A percentile compares a stretch with the other conserved stretches of the same genome.
phyloP scores from a whole-genome alignment of 225 moss, liverwort and hornwort species.

The Bryum argenteum region DNA sequence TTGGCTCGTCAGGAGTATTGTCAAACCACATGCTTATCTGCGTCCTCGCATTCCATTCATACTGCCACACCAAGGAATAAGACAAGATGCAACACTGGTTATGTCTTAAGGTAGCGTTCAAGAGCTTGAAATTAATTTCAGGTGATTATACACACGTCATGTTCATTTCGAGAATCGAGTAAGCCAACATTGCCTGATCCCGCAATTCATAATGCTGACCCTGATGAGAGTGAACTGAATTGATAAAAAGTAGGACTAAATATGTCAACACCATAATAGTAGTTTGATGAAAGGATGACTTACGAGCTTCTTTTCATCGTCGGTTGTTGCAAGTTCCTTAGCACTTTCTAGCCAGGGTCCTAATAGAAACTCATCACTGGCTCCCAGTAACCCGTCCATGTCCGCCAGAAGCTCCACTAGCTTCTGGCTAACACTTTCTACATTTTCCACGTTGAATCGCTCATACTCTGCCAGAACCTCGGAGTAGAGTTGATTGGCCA shows the following conservation, averaged over 20 bases:
- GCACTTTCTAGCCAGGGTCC: constrained; percentile 89
- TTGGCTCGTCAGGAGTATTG: constrained; percentile 79
- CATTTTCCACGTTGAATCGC: constrained; percentile 43
- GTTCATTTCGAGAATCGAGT: background rate
- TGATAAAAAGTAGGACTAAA: too few relatives aligned
- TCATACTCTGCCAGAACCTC: constrained; percentile 44
- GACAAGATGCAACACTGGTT: constrained; percentile 1
- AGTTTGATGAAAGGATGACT: constrained; percentile 17
- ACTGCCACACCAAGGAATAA: constrained; percentile 49
- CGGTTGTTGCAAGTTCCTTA: constrained; percentile 60
- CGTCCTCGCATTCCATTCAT: constrained; percentile 95
- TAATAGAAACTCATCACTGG: constrained; percentile 79
- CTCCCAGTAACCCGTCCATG: constrained; percentile 61
- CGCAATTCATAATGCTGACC: background rate
- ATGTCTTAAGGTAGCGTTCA: background rate
- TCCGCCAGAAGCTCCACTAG: constrained; percentile 73
- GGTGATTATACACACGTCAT: background rate
- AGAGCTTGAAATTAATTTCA: background rate
- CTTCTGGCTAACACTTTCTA: constrained; percentile 52
- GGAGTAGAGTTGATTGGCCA: constrained; percentile 68
- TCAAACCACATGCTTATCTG: constrained; percentile 99
- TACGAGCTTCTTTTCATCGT: constrained; percentile 74
- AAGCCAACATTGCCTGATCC: background rate
- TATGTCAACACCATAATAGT: too few relatives aligned
- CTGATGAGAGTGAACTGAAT: background rate